Percentiles rank a stretch among this genome's conserved stretches.
Conservation (phyloP, 2,329 filamentous ascomycete species). For the Epichloe uncinata region DNA sequence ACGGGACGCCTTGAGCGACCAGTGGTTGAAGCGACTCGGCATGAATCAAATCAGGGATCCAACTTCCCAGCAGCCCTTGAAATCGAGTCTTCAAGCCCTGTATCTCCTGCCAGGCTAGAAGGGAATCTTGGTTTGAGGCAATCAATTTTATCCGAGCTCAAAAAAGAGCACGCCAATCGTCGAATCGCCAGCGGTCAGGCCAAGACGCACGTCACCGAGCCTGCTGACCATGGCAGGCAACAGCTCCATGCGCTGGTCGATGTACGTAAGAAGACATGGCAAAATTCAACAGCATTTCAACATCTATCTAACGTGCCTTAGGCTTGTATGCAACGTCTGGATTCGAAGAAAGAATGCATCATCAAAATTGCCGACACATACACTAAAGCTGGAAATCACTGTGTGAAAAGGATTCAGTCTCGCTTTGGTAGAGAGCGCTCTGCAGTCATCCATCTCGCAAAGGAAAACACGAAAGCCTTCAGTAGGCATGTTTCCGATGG, state of each 20-base stretch:
- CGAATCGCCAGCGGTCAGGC: background rate
- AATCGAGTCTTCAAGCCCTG: background rate
- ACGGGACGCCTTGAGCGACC: background rate
- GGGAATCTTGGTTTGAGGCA: background rate
- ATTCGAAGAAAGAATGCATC: constrained; percentile 1
- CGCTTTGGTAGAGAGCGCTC: constrained; percentile 3
- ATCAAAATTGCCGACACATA: constrained; percentile 2
- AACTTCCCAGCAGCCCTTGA: background rate
- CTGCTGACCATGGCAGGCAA: background rate
- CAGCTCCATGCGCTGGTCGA: constrained; percentile 4
- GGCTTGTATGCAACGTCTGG: constrained; percentile 2
- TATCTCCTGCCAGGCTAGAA: background rate
- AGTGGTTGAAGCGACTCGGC: background rate
- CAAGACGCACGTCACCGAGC: background rate
- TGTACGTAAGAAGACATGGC: background rate
- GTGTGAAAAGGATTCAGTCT: constrained; percentile 5
- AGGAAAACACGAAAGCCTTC: background rate
- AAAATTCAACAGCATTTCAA: background rate
- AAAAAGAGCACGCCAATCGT: background rate
- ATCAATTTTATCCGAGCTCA: constrained; percentile 1
- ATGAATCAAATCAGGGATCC: background rate
- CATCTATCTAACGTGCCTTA: background rate
- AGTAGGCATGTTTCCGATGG: background rate
- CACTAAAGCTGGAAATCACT: constrained; percentile 3
- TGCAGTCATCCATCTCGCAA: background rate